A percentile compares a stretch with the other conserved stretches of the same genome.
These are phyloP conservation scores for Fagus sylvatica DNA, from an alignment of 306 rosid species.

Conservation along the genomic window DNA sequence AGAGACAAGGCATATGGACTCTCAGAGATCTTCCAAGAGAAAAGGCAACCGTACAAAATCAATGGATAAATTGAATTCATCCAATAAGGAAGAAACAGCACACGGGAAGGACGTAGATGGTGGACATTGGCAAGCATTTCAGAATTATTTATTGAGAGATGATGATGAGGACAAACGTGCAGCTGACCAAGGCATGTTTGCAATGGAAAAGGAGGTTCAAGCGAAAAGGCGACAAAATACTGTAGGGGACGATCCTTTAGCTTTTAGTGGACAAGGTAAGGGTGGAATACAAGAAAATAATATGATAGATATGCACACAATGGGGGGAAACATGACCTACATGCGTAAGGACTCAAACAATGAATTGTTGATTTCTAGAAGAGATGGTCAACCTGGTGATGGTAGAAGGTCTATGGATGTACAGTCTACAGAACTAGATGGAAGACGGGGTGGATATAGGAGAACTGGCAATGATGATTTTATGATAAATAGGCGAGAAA, in stretches of 20 bases:
- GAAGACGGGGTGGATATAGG: conserved; percentile 58
- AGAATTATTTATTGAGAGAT: conserved; percentile 84
- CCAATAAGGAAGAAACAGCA: conserved; percentile 47
- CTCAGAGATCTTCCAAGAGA: conserved; percentile 50
- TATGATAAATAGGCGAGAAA: conserved; percentile 52
- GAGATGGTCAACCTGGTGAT: conserved; percentile 44
- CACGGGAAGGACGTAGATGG: conserved; percentile 61
- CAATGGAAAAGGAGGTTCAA: conserved; percentile 47
- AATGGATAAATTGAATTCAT: conserved; percentile 40
- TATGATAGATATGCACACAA: conserved; percentile 47
- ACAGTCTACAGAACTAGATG: conserved; percentile 62
- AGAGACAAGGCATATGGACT: conserved; percentile 31
- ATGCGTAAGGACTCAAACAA: conserved; percentile 52
- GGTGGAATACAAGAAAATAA: conserved; percentile 52
- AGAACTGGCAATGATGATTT: conserved; percentile 64
- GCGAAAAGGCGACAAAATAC: conserved; percentile 47
- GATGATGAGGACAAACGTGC: conserved; percentile 67
- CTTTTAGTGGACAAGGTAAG: conserved; percentile 46
- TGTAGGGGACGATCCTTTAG: conserved; percentile 66
- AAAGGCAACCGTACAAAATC: conserved; percentile 47
- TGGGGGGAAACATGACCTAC: conserved; percentile 49
- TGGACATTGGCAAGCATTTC: conserved; percentile 90
- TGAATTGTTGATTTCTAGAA: conserved; percentile 48
- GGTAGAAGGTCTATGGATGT: conserved; percentile 41
- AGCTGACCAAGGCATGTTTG: conserved; percentile 62